phyloP scores from a whole-genome alignment of 768 basidiomycete genomes.

The Tylopilus rubrobrunneus region DNA sequence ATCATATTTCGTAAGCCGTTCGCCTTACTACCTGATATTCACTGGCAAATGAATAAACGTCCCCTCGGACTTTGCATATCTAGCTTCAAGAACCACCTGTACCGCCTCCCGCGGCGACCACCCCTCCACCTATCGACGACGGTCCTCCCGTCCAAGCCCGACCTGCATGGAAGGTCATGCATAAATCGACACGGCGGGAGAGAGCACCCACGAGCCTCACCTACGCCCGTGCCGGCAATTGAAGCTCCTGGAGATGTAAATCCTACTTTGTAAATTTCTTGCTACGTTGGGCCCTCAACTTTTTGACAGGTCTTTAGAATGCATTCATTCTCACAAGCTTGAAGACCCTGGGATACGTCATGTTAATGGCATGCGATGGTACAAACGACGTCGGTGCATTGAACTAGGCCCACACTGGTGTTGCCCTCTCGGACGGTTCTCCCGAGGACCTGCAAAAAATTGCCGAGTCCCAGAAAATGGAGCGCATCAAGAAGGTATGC shows the following conservation, averaged over 20 bases:
- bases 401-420: constrained; percentile 96
- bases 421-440: constrained; percentile 88
- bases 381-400: constrained; percentile 99
- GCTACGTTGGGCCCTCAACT: too few species aligned
- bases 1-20: too few species aligned
- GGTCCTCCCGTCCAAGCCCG: constrained; percentile 47
- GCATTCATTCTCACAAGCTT: constrained; percentile 81
- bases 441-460: constrained; percentile 91
- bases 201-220: constrained; percentile 40
- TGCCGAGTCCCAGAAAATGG: constrained; percentile 84
- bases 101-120: constrained; percentile 36
- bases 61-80: not conserved
- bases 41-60: not conserved
- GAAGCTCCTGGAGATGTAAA: constrained; percentile 30
- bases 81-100: constrained; percentile 35
- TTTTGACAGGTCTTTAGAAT: too few species aligned
- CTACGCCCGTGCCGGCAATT: constrained; percentile 33
- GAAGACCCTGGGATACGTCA: constrained; percentile 84
- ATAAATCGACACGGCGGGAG: constrained; percentile 57
- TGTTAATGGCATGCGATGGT: constrained; percentile 98
- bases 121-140: constrained; percentile 46
- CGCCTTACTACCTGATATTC: not conserved
- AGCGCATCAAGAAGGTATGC: constrained; percentile 94
- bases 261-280: too few species aligned
- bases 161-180: constrained; percentile 72